Conservation (phyloP, 257 asterid species). For the Jacaranda mimosifolia region DNA sequence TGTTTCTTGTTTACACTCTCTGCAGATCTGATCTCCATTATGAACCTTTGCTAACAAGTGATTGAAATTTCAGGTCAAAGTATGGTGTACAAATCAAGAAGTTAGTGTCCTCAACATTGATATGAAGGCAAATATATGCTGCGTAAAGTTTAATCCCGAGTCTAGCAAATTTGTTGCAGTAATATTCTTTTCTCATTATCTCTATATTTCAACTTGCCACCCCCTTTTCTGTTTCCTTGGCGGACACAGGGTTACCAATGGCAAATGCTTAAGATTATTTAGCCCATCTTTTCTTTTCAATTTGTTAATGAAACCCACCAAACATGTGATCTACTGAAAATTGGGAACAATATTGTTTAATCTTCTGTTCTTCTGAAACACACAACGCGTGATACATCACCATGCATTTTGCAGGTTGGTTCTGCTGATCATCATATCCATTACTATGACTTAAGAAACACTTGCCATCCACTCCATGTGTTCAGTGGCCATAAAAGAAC, state of each 20-base stretch:
- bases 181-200: conserved; percentile 26
- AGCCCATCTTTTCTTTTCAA: neutral
- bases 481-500: conserved; percentile 81
- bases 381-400: neutral
- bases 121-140: conserved; percentile 86
- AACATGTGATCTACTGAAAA: too few species aligned
- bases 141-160: conserved; percentile 84
- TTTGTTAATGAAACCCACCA: neutral
- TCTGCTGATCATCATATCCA: conserved; percentile 86
- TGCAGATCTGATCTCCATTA: conserved; percentile 1
- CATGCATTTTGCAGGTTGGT: conserved; percentile 64
- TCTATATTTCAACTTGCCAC: neutral
- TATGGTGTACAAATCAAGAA: conserved; percentile 86
- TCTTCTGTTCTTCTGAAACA: conserved; percentile 1
- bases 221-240: neutral
- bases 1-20: conserved; percentile 3
- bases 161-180: conserved; percentile 76
- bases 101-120: conserved; percentile 75
- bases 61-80: conserved; percentile 62
- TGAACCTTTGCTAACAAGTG: conserved; percentile 22
- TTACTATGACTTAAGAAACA: conserved; percentile 79
- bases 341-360: neutral
- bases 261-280: neutral
- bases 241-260: neutral
- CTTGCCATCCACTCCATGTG: conserved; percentile 66